Conservation (phyloP, 768 basidiomycete species). For the Zangia roseola region DNA sequence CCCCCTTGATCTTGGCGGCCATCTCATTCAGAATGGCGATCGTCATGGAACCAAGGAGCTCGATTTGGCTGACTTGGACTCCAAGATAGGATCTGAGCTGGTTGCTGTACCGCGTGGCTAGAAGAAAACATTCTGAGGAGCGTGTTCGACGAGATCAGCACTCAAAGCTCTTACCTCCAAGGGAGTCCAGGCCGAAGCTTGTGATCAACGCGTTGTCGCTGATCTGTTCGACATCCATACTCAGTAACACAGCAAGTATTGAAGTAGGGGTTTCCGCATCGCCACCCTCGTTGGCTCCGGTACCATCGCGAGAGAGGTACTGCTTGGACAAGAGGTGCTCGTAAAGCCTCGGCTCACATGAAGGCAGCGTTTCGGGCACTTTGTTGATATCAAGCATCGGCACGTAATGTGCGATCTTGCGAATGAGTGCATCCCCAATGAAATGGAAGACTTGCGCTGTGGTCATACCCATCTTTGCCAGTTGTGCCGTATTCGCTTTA, state of each 20-base stretch:
- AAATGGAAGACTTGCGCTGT: constrained; percentile 33
- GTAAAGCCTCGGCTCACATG: constrained; percentile 29
- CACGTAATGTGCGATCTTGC: constrained; percentile 31
- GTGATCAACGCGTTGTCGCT: constrained; percentile 31
- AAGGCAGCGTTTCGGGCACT: constrained; percentile 23
- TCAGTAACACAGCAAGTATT: constrained; percentile 22
- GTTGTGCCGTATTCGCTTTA: constrained; percentile 28
- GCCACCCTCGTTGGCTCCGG: constrained; percentile 10
- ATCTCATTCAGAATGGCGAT: constrained; percentile 26
- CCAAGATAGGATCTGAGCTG: constrained; percentile 28
- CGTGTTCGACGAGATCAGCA: background rate
- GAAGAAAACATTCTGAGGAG: background rate
- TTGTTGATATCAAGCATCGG: constrained; percentile 28
- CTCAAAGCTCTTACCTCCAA: constrained; percentile 24
- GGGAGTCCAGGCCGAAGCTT: constrained; percentile 25
- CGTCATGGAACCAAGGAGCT: constrained; percentile 26
- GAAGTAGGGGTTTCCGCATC: constrained; percentile 23
- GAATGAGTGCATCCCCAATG: constrained; percentile 30
- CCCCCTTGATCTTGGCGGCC: constrained; percentile 15
- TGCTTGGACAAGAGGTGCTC: constrained; percentile 22
- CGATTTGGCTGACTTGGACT: constrained; percentile 25
- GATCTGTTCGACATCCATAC: constrained; percentile 29
- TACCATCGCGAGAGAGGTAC: constrained; percentile 17
- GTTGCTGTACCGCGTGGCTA: constrained; percentile 32
- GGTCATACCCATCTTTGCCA: constrained; percentile 33